These are phyloP conservation scores for Macrotyloma uniflorum DNA, from an alignment of 306 rosid species.

Conservation along the genomic window DNA sequence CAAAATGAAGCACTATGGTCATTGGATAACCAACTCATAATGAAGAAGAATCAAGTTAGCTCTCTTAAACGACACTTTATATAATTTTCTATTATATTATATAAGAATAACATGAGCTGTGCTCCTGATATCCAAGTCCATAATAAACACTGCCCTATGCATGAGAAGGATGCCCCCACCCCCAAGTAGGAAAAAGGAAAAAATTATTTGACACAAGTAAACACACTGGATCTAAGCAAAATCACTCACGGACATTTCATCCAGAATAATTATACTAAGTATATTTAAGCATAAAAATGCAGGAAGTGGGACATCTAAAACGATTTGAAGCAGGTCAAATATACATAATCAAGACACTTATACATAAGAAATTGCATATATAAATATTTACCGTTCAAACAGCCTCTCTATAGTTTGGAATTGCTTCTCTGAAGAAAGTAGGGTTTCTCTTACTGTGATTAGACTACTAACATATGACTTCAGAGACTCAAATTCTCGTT, in stretches of 20 bases:
- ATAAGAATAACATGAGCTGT: constrained; percentile 2
- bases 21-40: not conserved
- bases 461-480: constrained; percentile 91
- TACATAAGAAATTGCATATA: not conserved
- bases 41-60: not conserved
- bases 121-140: not conserved
- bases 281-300: constrained; percentile 8
- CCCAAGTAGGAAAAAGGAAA: not conserved
- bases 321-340: constrained; percentile 12
- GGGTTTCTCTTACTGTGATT: constrained; percentile 86
- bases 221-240: constrained; percentile 17
- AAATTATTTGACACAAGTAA: constrained; percentile 7
- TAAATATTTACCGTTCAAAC: constrained; percentile 73
- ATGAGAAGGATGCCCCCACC: not conserved
- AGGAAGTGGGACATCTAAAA: constrained; percentile 24
- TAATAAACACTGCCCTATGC: not conserved
- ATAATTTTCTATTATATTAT: not conserved
- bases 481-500: constrained; percentile 80
- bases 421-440: constrained; percentile 88
- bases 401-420: constrained; percentile 85
- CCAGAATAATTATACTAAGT: not conserved
- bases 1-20: not conserved
- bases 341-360: not conserved
- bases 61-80: not conserved
- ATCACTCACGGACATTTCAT: not conserved